phyloP scores from a whole-genome alignment of 805 yeast species.

The Suhomyces kilbournensis region DNA sequence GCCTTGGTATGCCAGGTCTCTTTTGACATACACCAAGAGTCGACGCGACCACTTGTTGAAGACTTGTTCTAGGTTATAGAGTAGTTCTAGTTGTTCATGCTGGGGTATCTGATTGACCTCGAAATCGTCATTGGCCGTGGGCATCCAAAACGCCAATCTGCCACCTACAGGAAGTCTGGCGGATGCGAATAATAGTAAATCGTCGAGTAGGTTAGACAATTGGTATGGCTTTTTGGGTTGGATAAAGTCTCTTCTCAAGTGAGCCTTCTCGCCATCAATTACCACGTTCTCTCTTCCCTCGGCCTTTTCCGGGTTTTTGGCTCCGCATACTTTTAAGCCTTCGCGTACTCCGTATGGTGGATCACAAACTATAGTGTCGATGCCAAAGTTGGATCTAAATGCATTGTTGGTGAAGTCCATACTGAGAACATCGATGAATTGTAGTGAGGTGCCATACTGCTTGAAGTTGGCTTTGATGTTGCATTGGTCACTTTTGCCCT shows the following conservation, averaged over 20 bases:
- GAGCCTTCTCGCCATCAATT: slow-evolving; percentile 80
- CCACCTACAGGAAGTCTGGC: slow-evolving; percentile 70
- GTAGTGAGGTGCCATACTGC: slow-evolving; percentile 59
- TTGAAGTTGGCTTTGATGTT: slow-evolving; percentile 65
- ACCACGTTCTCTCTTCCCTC: slow-evolving; percentile 68
- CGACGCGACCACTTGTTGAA: slow-evolving; percentile 94
- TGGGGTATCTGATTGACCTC: slow-evolving; percentile 69
- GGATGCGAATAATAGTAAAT: slow-evolving; percentile 70
- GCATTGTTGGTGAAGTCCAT: slow-evolving; percentile 96
- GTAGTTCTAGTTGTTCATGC: slow-evolving; percentile 67
- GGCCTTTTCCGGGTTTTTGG: slow-evolving; percentile 62
- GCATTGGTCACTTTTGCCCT: slow-evolving; percentile 59
- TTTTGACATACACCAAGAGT: slow-evolving; percentile 72
- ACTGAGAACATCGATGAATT: slow-evolving; percentile 72
- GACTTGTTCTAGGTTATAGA: slow-evolving; percentile 77
- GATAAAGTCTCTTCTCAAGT: slow-evolving; percentile 73
- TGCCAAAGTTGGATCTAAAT: slow-evolving; percentile 53
- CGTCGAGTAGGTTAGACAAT: slow-evolving; percentile 72
- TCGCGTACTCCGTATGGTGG: slow-evolving; percentile 98
- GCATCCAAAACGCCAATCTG: slow-evolving; percentile 95
- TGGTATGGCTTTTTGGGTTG: slow-evolving; percentile 92
- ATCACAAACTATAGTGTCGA: slow-evolving; percentile 88
- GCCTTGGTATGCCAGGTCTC: slow-evolving; percentile 51
- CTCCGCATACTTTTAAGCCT: slow-evolving; percentile 90
- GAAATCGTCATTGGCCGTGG: slow-evolving; percentile 86